Evolutionary conservation across 352 stramenopile species (phyloP).

Genomic region (Phytophthora sojae): DNA sequence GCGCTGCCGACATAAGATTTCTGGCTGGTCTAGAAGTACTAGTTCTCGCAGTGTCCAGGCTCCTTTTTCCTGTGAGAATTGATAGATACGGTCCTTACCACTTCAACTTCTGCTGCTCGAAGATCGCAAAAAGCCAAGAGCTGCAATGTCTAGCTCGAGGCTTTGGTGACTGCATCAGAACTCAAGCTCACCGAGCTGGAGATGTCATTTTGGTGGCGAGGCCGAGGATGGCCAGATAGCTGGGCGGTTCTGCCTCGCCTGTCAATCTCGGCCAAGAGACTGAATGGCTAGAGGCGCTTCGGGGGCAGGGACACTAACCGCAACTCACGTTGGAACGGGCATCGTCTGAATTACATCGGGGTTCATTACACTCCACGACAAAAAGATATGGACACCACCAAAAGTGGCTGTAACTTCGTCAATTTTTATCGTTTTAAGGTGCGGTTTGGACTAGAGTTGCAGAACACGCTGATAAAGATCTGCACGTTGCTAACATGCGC

Average conservation of each 20-base stretch:
- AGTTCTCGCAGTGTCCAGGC: slow-evolving; percentile 2
- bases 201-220: background rate
- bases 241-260: background rate
- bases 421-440: too few species aligned
- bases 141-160: background rate
- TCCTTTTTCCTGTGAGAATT: slow-evolving; percentile 10
- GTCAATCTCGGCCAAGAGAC: background rate
- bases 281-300: background rate
- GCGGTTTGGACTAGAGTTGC: too few species aligned
- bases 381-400: too few species aligned
- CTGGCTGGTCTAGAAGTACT: background rate
- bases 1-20: slow-evolving; percentile 2
- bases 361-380: too few species aligned
- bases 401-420: too few species aligned
- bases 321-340: background rate
- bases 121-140: background rate
- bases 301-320: background rate
- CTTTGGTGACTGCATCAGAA: background rate
- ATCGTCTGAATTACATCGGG: background rate
- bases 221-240: background rate
- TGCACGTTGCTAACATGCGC: too few species aligned
- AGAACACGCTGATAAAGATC: too few species aligned
- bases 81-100: slow-evolving; percentile 16
- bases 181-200: background rate
- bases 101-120: slow-evolving; percentile 6